These are phyloP conservation scores for Piedraia hortae DNA, from an alignment of 2,329 filamentous ascomycete genomes.

Conservation along the genomic window DNA sequence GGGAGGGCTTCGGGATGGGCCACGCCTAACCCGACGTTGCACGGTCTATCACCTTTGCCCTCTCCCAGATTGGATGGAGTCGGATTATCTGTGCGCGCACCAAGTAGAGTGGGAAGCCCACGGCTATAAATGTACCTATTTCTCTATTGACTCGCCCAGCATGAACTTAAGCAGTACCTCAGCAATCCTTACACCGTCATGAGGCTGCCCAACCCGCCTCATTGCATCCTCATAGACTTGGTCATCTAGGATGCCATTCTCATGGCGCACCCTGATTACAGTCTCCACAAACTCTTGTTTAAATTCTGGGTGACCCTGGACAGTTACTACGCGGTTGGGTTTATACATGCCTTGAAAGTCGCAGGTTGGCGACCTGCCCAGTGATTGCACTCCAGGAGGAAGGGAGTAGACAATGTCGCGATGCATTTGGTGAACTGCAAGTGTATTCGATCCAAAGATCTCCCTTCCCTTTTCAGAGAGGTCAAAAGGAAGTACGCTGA, in stretches of 20 bases:
- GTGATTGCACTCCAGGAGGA: constrained; percentile 30
- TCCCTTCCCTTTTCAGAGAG: constrained; percentile 42
- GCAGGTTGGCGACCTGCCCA: constrained; percentile 40
- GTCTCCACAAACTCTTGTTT: constrained; percentile 41
- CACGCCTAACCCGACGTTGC: no score
- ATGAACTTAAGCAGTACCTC: constrained; percentile 53
- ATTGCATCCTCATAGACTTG: constrained; percentile 42
- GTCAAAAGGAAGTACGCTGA: constrained; percentile 41
- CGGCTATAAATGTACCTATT: no score
- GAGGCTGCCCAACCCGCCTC: constrained; percentile 32
- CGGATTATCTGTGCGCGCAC: no score
- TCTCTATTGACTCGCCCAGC: constrained; percentile 26
- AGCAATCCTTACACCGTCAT: constrained; percentile 57
- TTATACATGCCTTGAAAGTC: constrained; percentile 56
- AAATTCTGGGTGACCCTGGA: constrained; percentile 77
- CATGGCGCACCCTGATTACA: constrained; percentile 35
- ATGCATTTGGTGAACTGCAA: constrained; percentile 68
- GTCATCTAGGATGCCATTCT: constrained; percentile 40
- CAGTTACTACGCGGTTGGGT: constrained; percentile 36
- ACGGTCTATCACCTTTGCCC: no score
- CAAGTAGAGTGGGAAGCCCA: no score
- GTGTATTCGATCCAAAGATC: constrained; percentile 34
- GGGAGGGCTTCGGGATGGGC: constrained; percentile 38
- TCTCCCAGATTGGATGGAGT: no score
- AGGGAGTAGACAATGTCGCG: constrained; percentile 42